These are phyloP conservation scores for Taphrina communis DNA, from an alignment of 1,139 yeast genomes.

Conservation along the genomic window DNA sequence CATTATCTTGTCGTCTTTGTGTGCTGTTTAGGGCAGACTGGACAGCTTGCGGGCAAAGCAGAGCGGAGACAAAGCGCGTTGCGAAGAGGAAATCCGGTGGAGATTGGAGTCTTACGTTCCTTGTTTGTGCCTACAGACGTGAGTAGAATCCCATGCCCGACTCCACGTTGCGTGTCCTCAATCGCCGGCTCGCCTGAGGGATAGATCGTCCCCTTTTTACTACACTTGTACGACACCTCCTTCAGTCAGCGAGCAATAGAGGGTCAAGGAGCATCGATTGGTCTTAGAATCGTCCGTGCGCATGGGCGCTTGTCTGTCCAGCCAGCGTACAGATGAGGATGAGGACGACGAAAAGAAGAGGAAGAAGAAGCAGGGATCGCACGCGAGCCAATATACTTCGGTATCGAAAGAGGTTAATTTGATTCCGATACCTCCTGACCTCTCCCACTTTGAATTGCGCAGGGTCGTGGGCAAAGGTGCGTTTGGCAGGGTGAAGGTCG, in stretches of 20 bases:
- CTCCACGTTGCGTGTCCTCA: neutral
- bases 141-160: conserved; percentile 5
- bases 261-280: neutral
- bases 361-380: neutral
- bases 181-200: no score
- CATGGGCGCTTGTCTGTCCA: conserved; percentile 20
- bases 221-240: no score
- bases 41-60: neutral
- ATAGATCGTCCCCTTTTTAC: no score
- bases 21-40: neutral
- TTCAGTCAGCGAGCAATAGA: no score
- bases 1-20: neutral
- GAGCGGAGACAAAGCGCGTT: neutral
- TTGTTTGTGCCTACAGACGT: neutral
- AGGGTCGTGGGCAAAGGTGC: conserved; percentile 46
- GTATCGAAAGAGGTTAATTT: conserved; percentile 1
- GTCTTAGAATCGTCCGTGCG: neutral
- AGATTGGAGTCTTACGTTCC: neutral
- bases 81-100: neutral
- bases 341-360: no score
- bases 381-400: neutral
- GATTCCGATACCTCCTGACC: conserved; percentile 5
- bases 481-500: conserved; percentile 45
- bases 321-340: neutral
- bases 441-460: conserved; percentile 41